phyloP scores from a whole-genome alignment of 768 basidiomycete genomes.

The Trametes elegans region DNA sequence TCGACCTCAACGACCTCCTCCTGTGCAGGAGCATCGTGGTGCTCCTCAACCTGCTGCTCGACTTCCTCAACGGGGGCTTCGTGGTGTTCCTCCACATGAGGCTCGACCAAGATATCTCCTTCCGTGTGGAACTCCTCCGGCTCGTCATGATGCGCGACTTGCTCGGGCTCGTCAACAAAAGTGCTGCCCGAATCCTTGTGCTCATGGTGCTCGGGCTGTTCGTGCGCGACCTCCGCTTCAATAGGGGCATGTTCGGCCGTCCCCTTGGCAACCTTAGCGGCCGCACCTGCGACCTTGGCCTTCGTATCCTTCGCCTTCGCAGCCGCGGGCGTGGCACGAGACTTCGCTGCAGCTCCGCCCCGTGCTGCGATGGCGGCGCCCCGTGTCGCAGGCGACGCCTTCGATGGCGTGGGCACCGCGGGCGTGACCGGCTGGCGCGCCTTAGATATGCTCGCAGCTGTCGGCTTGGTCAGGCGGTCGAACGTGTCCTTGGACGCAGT shows the following conservation, averaged over 20 bases:
- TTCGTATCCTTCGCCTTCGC: slow-evolving; percentile 21
- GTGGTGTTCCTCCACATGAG: slow-evolving; percentile 8
- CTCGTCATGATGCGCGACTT: slow-evolving; percentile 22
- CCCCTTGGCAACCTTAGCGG: slow-evolving; percentile 8
- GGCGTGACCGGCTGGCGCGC: slow-evolving; percentile 42
- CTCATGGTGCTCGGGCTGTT: slow-evolving; percentile 17
- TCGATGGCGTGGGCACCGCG: slow-evolving; percentile 25
- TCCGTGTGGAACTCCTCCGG: slow-evolving; percentile 19
- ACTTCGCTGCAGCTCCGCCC: slow-evolving; percentile 26
- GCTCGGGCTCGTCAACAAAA: slow-evolving; percentile 21
- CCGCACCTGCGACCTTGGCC: slow-evolving; percentile 22
- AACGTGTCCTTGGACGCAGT: slow-evolving; percentile 51
- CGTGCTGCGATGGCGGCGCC: slow-evolving; percentile 25
- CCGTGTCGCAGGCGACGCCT: slow-evolving; percentile 9
- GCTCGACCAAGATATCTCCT: slow-evolving; percentile 4
- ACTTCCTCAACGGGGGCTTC: slow-evolving; percentile 1
- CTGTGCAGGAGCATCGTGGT: too few relatives aligned
- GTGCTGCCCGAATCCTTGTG: slow-evolving; percentile 19
- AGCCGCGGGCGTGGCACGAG: slow-evolving; percentile 28
- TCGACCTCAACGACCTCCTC: slow-evolving; percentile 7
- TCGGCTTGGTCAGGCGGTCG: slow-evolving; percentile 79
- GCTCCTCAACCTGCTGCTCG: background rate
- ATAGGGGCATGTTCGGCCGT: slow-evolving; percentile 14
- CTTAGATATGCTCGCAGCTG: slow-evolving; percentile 71
- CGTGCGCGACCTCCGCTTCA: slow-evolving; percentile 23